Evolutionary conservation across 768 basidiomycete genomes (phyloP).

Genomic region (Boletus insuetus): DNA sequence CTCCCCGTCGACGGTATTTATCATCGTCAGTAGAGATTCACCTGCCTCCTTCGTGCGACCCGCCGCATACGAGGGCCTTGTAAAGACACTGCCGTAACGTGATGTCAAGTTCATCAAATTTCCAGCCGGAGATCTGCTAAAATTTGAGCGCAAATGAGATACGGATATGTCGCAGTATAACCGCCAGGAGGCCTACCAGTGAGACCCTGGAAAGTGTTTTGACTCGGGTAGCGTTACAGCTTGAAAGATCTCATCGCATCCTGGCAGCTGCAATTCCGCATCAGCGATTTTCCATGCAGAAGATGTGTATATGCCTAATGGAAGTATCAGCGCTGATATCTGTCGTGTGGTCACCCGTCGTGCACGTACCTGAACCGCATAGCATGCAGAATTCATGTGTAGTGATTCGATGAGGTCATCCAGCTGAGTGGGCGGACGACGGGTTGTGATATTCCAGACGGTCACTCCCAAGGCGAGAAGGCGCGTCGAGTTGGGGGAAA

Average conservation of each 20-base stretch:
- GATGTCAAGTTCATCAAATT: not conserved
- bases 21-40: not conserved
- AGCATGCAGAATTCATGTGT: no score
- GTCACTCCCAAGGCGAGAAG: no score
- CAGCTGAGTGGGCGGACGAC: no score
- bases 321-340: not conserved
- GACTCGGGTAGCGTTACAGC: not conserved
- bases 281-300: not conserved
- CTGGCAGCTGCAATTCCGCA: not conserved
- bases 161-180: no score
- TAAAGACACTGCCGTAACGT: not conserved
- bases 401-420: no score
- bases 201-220: not conserved
- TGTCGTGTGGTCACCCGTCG: not conserved
- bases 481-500: no score
- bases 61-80: not conserved
- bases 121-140: not conserved
- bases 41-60: not conserved
- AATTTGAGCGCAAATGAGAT: no score
- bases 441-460: no score
- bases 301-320: not conserved
- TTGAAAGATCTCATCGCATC: not conserved
- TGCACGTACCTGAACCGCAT: not conserved
- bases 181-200: not conserved
- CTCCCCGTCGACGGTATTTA: not conserved